phyloP scores from a whole-genome alignment of 164 flowering plant genomes.

The Pachysandra terminalis region DNA sequence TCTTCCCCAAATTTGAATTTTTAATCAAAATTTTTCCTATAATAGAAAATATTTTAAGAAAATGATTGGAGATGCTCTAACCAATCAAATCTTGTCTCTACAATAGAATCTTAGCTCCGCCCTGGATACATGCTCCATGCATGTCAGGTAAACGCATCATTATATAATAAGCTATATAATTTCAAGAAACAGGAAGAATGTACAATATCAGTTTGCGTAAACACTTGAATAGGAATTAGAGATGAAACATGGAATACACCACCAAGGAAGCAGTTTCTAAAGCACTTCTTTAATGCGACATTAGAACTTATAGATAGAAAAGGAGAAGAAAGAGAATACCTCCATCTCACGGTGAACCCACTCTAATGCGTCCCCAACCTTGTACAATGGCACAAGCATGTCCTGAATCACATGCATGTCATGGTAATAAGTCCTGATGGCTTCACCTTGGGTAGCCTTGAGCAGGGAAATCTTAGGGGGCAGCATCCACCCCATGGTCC shows the following conservation, averaged over 20 bases:
- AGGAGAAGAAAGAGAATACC: constrained; percentile 37
- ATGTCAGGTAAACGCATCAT: too few relatives aligned
- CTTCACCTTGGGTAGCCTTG: constrained; percentile 98
- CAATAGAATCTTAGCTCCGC: too few relatives aligned
- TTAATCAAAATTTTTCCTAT: too few relatives aligned
- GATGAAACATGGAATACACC: neutral
- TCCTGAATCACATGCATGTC: constrained; percentile 99
- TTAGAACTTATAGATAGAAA: neutral
- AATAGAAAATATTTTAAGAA: too few relatives aligned
- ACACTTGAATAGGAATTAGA: too few relatives aligned
- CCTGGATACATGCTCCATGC: too few relatives aligned
- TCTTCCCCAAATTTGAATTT: too few relatives aligned
- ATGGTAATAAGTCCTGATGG: constrained; percentile 95
- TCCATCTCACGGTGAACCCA: constrained; percentile 89
- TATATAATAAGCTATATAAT: too few relatives aligned
- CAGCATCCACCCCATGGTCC: constrained; percentile 91
- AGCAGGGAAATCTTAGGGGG: constrained; percentile 98
- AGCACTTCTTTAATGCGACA: neutral
- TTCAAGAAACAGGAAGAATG: too few relatives aligned
- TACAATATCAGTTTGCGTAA: neutral
- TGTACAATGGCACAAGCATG: constrained; percentile 97
- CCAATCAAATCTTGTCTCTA: too few relatives aligned
- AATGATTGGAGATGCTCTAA: too few relatives aligned
- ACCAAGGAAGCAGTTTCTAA: neutral
- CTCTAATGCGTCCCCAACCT: constrained; percentile 94